Conservation (phyloP, 371 early-diverging fungal genomes). For the Apophysomyces ossiformis region DNA sequence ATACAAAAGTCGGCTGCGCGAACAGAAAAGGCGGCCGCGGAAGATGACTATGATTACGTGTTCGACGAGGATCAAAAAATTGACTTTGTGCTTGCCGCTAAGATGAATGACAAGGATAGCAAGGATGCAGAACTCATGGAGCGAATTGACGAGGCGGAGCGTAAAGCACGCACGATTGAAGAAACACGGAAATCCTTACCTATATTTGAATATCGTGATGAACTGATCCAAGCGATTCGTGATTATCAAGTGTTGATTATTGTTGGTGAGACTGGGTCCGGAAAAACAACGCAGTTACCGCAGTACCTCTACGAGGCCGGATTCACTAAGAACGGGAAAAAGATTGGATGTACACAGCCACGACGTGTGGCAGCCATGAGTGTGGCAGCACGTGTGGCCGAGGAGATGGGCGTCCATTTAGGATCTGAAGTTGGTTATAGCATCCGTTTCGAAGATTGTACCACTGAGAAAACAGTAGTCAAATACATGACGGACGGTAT, state of each 20-base stretch:
- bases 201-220: constrained; percentile 83
- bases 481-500: constrained; percentile 99
- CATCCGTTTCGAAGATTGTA: constrained; percentile 98
- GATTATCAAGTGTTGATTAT: constrained; percentile 90
- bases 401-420: constrained; percentile 94
- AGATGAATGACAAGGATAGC: constrained; percentile 62
- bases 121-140: constrained; percentile 64
- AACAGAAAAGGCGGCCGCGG: constrained; percentile 37
- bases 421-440: constrained; percentile 97
- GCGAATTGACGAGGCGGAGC: constrained; percentile 68
- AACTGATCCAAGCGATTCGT: constrained; percentile 83
- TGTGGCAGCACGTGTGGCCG: constrained; percentile 97
- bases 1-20: constrained; percentile 68
- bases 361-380: constrained; percentile 99
- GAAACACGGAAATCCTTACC: constrained; percentile 93
- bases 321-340: constrained; percentile 84
- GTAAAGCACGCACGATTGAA: constrained; percentile 80
- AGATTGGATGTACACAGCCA: constrained; percentile 99
- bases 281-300: constrained; percentile 99
- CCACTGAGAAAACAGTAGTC: constrained; percentile 92
- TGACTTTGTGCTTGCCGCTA: constrained; percentile 86
- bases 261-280: constrained; percentile 99
- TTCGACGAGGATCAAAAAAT: constrained; percentile 94
- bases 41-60: constrained; percentile 89
- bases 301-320: constrained; percentile 98